Conservation (phyloP, 2,329 filamentous ascomycete genomes). For the Lachnellula arida region DNA sequence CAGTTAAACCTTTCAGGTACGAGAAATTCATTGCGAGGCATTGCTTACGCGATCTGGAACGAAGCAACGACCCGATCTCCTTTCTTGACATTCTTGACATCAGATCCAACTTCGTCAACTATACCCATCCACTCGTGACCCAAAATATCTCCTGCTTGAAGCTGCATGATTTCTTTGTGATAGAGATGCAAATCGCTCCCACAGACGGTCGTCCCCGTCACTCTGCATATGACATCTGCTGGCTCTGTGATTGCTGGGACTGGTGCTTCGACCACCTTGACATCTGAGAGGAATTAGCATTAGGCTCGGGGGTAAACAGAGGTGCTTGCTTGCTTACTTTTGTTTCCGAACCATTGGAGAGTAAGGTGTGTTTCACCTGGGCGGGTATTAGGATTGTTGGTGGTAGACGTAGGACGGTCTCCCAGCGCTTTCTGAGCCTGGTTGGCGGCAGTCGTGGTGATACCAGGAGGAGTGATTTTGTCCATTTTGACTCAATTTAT, state of each 20-base stretch:
- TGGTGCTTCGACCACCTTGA: constrained; percentile 19
- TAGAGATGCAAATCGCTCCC: constrained; percentile 32
- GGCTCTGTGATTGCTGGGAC: constrained; percentile 28
- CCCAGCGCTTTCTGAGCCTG: constrained; percentile 12
- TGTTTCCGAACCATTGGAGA: constrained; percentile 15
- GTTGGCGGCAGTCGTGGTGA: constrained; percentile 16
- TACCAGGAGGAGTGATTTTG: constrained; percentile 13
- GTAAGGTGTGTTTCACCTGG: constrained; percentile 9
- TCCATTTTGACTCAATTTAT: not conserved
- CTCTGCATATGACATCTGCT: constrained; percentile 28
- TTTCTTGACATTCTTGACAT: constrained; percentile 41
- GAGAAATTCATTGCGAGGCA: not conserved
- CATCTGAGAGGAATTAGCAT: constrained; percentile 7
- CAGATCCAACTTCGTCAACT: constrained; percentile 52
- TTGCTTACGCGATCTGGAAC: constrained; percentile 61
- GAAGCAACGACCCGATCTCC: constrained; percentile 58
- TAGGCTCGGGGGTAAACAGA: not conserved
- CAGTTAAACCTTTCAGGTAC: not conserved
- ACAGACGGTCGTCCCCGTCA: constrained; percentile 32
- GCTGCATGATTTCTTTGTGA: constrained; percentile 37
- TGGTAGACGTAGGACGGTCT: constrained; percentile 13
- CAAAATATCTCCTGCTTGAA: constrained; percentile 48
- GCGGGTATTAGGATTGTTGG: constrained; percentile 8
- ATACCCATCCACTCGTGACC: constrained; percentile 62
- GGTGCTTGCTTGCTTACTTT: constrained; percentile 1